phyloP scores from a whole-genome alignment of 1,139 yeast genomes.

The Yamadazyma conglobata region DNA sequence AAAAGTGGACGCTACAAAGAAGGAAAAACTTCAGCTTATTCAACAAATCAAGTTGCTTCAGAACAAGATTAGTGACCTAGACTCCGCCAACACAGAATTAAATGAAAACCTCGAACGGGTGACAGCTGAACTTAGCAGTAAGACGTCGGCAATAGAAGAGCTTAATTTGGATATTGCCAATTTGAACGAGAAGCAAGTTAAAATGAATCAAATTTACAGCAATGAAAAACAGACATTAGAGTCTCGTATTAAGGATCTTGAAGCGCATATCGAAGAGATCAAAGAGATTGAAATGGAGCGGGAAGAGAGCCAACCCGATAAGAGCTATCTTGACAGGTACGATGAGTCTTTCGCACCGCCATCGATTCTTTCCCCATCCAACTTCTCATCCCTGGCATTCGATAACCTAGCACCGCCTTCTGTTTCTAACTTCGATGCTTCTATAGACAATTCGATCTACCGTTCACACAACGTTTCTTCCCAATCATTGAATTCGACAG shows the following conservation, averaged over 20 bases:
- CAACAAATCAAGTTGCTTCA: conserved; percentile 29
- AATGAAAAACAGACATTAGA: conserved; percentile 29
- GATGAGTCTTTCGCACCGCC: too few species aligned
- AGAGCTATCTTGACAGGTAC: too few species aligned
- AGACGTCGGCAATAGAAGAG: conserved; percentile 3
- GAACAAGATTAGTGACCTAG: conserved; percentile 23
- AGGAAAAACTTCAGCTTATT: conserved; percentile 26
- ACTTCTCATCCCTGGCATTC: not conserved
- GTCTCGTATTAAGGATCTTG: conserved; percentile 24
- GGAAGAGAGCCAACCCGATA: too few species aligned
- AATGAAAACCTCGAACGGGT: conserved; percentile 30
- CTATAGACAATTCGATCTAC: conserved; percentile 6
- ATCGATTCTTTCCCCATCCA: too few species aligned
- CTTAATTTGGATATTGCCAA: conserved; percentile 4
- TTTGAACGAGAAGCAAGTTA: conserved; percentile 10
- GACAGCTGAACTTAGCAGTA: conserved; percentile 12
- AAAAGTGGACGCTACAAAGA: conserved; percentile 33
- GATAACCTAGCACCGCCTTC: not conserved
- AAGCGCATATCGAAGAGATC: too few species aligned
- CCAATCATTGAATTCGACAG: conserved; percentile 11
- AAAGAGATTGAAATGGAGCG: too few species aligned
- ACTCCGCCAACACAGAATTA: conserved; percentile 19
- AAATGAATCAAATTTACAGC: conserved; percentile 22
- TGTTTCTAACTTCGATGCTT: not conserved
- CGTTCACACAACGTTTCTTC: conserved; percentile 18